These are phyloP conservation scores for Talaromyces nanjingensis DNA, from an alignment of 495 filamentous ascomycete genomes.

Conservation along the genomic window DNA sequence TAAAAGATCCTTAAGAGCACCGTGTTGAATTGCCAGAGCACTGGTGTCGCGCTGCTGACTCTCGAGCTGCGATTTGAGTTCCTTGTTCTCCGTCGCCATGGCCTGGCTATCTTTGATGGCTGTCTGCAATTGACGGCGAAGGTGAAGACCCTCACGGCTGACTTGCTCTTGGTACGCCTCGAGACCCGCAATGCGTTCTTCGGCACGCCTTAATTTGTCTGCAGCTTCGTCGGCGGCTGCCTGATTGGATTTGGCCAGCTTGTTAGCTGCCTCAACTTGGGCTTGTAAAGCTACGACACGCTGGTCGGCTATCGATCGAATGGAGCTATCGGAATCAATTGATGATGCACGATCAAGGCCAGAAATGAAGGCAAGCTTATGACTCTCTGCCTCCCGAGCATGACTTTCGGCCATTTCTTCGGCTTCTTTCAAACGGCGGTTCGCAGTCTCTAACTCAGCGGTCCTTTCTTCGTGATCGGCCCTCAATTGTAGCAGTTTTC, in stretches of 20 bases:
- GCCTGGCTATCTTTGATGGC: constrained; percentile 72
- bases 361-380: constrained; percentile 73
- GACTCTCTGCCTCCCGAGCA: constrained; percentile 77
- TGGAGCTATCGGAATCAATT: constrained; percentile 38
- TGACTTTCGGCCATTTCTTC: constrained; percentile 88
- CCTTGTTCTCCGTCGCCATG: constrained; percentile 66
- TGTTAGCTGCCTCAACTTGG: constrained; percentile 71
- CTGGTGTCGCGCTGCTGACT: constrained; percentile 83
- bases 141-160: constrained; percentile 80
- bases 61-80: constrained; percentile 70
- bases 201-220: constrained; percentile 83
- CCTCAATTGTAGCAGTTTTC: constrained; percentile 70
- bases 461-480: constrained; percentile 79
- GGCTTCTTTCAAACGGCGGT: constrained; percentile 69
- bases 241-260: constrained; percentile 78
- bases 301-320: constrained; percentile 58
- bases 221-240: constrained; percentile 80
- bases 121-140: constrained; percentile 81
- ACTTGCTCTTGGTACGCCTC: constrained; percentile 97
- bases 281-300: constrained; percentile 70
- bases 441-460: constrained; percentile 69
- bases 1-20: constrained; percentile 85
- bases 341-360: constrained; percentile 63
- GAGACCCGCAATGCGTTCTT: constrained; percentile 91
- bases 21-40: constrained; percentile 83